These are phyloP conservation scores for Leavenworthia alabamica DNA, from an alignment of 345 rosid species.

Conservation along the genomic window DNA sequence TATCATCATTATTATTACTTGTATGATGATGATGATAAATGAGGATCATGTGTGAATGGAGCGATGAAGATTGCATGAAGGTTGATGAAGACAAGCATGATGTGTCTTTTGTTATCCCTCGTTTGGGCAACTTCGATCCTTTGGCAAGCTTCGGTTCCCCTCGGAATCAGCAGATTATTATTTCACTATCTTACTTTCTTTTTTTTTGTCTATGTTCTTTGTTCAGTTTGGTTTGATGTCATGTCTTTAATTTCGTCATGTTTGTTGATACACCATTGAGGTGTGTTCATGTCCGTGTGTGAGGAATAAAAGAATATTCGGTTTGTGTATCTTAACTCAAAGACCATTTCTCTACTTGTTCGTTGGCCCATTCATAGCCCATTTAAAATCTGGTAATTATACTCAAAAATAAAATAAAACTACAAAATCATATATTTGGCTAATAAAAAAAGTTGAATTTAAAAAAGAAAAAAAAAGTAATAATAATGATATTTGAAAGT, in stretches of 20 bases:
- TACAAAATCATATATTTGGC: not conserved
- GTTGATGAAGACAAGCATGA: conserved; percentile 30
- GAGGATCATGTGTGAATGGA: conserved; percentile 32
- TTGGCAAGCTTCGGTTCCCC: conserved; percentile 43
- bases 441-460: not conserved
- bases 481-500: too few relatives aligned
- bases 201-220: not conserved
- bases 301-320: conserved; percentile 25
- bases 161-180: conserved; percentile 40
- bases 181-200: not conserved
- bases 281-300: conserved; percentile 12
- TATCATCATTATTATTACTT: not conserved
- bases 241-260: conserved; percentile 11
- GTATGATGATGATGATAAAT: conserved; percentile 8
- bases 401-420: not conserved
- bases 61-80: conserved; percentile 40
- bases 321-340: not conserved
- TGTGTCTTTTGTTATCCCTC: conserved; percentile 33
- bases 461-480: not conserved
- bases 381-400: not conserved
- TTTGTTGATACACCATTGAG: conserved; percentile 13
- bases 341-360: not conserved
- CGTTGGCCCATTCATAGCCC: not conserved
- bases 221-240: conserved; percentile 3
- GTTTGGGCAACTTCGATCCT: conserved; percentile 39